Evolutionary conservation across 106 monocot species (phyloP).

Genomic region (Dioscorea dumetorum): DNA sequence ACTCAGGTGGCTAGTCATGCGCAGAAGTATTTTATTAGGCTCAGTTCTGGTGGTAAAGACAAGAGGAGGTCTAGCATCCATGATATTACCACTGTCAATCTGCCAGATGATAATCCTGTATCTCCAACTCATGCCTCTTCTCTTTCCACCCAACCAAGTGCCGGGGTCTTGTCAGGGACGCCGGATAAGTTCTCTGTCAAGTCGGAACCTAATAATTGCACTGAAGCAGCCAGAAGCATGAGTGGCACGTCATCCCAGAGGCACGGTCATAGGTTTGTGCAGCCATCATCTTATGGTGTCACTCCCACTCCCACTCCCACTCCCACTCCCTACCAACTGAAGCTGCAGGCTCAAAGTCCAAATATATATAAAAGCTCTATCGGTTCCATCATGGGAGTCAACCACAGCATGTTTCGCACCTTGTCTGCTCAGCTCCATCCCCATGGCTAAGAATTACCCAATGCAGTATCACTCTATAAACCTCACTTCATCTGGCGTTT

Average conservation of each 20-base stretch:
- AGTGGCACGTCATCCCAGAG: conserved; percentile 9
- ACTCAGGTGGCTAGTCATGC: conserved; percentile 90
- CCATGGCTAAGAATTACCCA: not conserved
- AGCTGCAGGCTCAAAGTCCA: conserved; percentile 20
- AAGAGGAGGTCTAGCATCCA: conserved; percentile 95
- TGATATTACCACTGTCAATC: conserved; percentile 67
- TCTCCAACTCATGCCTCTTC: conserved; percentile 44
- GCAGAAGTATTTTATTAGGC: conserved; percentile 87
- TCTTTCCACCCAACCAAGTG: conserved; percentile 12
- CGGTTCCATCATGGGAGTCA: conserved; percentile 8
- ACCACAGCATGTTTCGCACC: conserved; percentile 24
- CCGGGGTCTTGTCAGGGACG: not conserved
- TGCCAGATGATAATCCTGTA: conserved; percentile 28
- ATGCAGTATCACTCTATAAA: not conserved
- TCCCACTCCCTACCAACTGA: conserved; percentile 29
- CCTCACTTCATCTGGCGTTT: too few relatives aligned
- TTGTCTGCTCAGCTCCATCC: conserved; percentile 9
- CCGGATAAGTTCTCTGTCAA: conserved; percentile 22
- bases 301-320: too few relatives aligned
- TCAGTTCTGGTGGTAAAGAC: conserved; percentile 75
- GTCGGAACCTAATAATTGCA: conserved; percentile 24
- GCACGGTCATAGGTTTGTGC: conserved; percentile 17
- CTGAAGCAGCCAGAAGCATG: conserved; percentile 11
- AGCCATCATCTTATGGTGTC: conserved; percentile 16
- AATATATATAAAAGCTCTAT: conserved; percentile 10